A percentile compares a stretch with the other conserved stretches of the same genome.
phyloP scores from a whole-genome alignment of 169 alveolate genomes.

The Plasmodium cynomolgi region DNA sequence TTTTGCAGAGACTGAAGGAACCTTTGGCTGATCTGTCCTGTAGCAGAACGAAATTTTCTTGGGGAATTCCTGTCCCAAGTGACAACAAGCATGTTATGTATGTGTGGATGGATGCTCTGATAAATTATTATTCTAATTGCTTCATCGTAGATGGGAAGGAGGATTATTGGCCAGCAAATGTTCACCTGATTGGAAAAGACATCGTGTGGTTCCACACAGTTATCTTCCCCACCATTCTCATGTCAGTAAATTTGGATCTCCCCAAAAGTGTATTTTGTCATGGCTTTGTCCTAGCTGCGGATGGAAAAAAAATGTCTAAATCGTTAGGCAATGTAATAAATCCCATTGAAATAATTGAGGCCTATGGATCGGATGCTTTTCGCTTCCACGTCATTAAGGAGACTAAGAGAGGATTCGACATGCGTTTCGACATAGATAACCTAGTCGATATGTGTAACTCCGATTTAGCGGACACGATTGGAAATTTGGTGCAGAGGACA shows the following conservation, averaged over 20 bases:
- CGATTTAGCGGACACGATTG: constrained; percentile 89
- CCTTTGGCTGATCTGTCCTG: constrained; percentile 92
- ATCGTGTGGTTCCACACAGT: constrained; percentile 95
- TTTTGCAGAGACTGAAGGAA: constrained; percentile 85
- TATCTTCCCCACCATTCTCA: constrained; percentile 92
- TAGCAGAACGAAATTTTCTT: constrained; percentile 90
- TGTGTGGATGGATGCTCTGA: constrained; percentile 96
- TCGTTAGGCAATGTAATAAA: constrained; percentile 91
- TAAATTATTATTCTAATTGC: constrained; percentile 89
- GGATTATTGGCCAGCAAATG: constrained; percentile 84
- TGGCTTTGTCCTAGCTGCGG: constrained; percentile 94
- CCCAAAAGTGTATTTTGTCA: constrained; percentile 93
- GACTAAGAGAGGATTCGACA: constrained; percentile 84
- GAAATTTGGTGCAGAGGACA: constrained; percentile 87
- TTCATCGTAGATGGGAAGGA: constrained; percentile 77
- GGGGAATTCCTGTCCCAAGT: constrained; percentile 94
- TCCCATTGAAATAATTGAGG: constrained; percentile 84
- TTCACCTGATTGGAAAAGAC: constrained; percentile 91
- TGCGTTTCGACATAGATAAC: constrained; percentile 82
- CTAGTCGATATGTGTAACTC: constrained; percentile 86
- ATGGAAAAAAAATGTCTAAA: constrained; percentile 95
- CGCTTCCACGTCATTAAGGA: constrained; percentile 85
- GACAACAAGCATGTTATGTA: constrained; percentile 93
- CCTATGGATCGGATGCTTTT: constrained; percentile 82
- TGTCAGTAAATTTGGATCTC: constrained; percentile 86